phyloP scores from a whole-genome alignment of 345 rosid species.

The Atalantia buxifolia region DNA sequence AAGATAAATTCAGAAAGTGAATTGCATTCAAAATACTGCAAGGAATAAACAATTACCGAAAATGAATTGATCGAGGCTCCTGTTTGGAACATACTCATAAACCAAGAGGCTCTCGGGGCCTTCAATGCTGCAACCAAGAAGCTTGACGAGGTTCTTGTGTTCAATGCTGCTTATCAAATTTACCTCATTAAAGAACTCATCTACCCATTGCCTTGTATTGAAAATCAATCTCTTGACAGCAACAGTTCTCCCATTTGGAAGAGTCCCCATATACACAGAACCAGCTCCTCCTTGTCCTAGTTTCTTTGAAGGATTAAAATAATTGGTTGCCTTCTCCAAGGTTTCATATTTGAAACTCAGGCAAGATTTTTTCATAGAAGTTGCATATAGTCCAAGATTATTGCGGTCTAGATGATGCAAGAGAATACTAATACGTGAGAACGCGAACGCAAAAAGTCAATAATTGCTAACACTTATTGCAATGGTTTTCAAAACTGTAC shows the following conservation, averaged over 20 bases:
- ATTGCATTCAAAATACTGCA: slow-evolving; percentile 5
- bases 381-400: slow-evolving; percentile 23
- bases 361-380: slow-evolving; percentile 23
- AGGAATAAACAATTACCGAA: slow-evolving; percentile 34
- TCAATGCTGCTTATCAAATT: slow-evolving; percentile 47
- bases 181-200: slow-evolving; percentile 55
- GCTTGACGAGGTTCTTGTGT: slow-evolving; percentile 55
- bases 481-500: slow-evolving; percentile 18
- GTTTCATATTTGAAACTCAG: slow-evolving; percentile 44
- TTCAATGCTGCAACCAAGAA: slow-evolving; percentile 58
- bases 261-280: slow-evolving; percentile 42
- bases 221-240: slow-evolving; percentile 52
- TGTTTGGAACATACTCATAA: slow-evolving; percentile 47
- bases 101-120: slow-evolving; percentile 64
- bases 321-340: slow-evolving; percentile 52
- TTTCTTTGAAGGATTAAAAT: slow-evolving; percentile 33
- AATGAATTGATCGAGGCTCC: slow-evolving; percentile 52
- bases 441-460: not conserved
- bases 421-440: not conserved
- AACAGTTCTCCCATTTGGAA: slow-evolving; percentile 35
- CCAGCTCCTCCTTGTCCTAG: slow-evolving; percentile 62
- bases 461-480: not conserved
- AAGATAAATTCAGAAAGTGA: not conserved
- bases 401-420: slow-evolving; percentile 15
- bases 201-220: slow-evolving; percentile 59